phyloP scores from a whole-genome alignment of 176 grass and related monocot genomes.

The Poa annua region DNA sequence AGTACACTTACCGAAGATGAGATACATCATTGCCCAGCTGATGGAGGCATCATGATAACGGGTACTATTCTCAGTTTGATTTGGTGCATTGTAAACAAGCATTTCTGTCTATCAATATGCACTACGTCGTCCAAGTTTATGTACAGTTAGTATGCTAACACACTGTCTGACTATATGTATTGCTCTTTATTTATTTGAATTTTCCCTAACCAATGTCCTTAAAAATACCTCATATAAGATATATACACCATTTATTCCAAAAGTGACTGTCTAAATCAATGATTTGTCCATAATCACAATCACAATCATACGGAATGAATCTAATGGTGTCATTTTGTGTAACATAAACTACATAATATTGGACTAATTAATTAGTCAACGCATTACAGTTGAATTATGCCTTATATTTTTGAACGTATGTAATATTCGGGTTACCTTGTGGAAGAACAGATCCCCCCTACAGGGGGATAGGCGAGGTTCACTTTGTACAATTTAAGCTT shows the following conservation, averaged over 20 bases:
- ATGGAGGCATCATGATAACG: constrained; percentile 99
- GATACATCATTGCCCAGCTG: constrained; percentile 67
- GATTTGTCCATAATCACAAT: neutral
- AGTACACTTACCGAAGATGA: constrained; percentile 90
- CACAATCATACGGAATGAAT: neutral
- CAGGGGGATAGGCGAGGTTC: too few species aligned
- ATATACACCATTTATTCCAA: neutral
- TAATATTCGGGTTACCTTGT: neutral
- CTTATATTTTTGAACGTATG: neutral
- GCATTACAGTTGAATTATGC: neutral
- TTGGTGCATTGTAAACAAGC: constrained; percentile 18
- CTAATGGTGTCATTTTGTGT: neutral
- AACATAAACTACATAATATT: too few species aligned
- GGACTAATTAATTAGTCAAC: neutral
- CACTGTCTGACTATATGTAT: constrained; percentile 6
- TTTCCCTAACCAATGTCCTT: neutral
- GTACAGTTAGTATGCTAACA: neutral
- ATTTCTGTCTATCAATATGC: constrained; percentile 20
- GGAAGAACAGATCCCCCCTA: too few species aligned
- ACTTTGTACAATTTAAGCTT: too few species aligned
- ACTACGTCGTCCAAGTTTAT: neutral
- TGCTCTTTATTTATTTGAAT: constrained; percentile 12
- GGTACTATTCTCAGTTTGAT: constrained; percentile 53
- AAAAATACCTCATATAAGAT: neutral
- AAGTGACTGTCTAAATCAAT: neutral